A percentile compares a stretch with the other conserved stretches of the same genome.
These are phyloP conservation scores for Tranzscheliella williamsii DNA, from an alignment of 1,284 basidiomycete species.

Conservation along the genomic window DNA sequence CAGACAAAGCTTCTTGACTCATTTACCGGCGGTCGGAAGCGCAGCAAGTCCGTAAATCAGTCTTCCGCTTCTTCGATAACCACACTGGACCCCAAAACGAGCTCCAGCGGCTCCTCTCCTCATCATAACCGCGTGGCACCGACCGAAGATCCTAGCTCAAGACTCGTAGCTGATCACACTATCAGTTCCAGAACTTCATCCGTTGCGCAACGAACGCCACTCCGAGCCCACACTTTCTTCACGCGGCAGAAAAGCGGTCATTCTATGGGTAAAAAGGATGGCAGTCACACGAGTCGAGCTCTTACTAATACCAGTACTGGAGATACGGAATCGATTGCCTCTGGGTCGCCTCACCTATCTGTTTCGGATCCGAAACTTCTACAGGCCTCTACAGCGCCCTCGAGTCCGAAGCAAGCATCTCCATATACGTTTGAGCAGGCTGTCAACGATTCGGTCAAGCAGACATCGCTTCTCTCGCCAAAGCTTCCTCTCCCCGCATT, in stretches of 20 bases:
- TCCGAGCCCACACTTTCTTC: conserved; percentile 32
- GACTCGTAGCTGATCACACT: no score
- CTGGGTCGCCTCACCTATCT: no score
- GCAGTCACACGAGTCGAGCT: neutral
- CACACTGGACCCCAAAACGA: conserved; percentile 9
- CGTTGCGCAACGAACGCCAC: conserved; percentile 19
- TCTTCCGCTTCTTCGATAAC: conserved; percentile 21
- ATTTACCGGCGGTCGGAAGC: conserved; percentile 22
- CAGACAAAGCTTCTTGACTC: conserved; percentile 46
- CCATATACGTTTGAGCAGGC: no score
- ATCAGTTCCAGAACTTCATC: conserved; percentile 17
- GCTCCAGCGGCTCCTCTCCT: conserved; percentile 17
- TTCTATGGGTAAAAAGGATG: conserved; percentile 28
- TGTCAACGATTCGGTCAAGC: neutral
- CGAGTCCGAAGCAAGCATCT: no score
- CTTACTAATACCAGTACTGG: no score
- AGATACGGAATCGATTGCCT: no score
- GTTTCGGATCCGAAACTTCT: no score
- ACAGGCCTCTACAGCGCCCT: no score
- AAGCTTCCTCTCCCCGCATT: neutral
- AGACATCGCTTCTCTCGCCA: neutral
- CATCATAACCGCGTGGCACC: conserved; percentile 2
- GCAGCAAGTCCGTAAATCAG: conserved; percentile 22
- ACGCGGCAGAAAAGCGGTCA: conserved; percentile 21
- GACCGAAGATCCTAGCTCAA: no score